Evolutionary conservation across 2,329 filamentous ascomycete genomes (phyloP).

Genomic region (Fusarium sp.): DNA sequence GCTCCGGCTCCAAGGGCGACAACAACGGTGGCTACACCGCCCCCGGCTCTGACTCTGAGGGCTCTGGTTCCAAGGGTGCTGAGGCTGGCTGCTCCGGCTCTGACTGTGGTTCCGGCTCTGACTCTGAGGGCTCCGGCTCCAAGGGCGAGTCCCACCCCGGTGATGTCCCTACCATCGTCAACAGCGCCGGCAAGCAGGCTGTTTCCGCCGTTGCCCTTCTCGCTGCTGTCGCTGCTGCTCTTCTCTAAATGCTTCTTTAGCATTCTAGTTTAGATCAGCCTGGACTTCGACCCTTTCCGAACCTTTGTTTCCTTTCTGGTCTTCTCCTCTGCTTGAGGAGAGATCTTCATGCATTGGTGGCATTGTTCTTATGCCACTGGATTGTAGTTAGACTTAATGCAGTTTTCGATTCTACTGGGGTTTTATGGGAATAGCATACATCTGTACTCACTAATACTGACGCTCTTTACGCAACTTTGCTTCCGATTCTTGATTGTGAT

Average conservation of each 20-base stretch:
- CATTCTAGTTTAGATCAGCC: not conserved
- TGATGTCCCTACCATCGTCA: conserved; percentile 28
- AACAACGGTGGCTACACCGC: not conserved
- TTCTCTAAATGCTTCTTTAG: conserved; percentile 24
- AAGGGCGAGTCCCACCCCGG: conserved; percentile 6
- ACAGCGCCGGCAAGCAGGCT: conserved; percentile 39
- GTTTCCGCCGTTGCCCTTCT: conserved; percentile 37
- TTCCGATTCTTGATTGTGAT: not conserved
- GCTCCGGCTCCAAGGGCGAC: not conserved
- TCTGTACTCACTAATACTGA: not conserved
- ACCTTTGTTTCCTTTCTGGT: conserved; percentile 13
- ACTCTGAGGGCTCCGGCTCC: not conserved
- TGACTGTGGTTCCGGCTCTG: too few relatives aligned
- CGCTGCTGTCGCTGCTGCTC: conserved; percentile 35
- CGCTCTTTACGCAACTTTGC: not conserved
- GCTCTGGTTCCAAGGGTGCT: not conserved
- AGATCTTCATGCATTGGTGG: conserved; percentile 15
- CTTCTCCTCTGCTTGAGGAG: conserved; percentile 15
- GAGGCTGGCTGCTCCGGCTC: not conserved
- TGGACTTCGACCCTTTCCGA: not conserved
- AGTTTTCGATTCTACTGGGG: not conserved
- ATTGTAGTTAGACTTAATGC: conserved; percentile 30
- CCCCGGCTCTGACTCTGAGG: not conserved
- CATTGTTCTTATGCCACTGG: conserved; percentile 18
- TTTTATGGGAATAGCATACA: not conserved